Base-by-base conservation (phyloP, 2,329 filamentous ascomycete genomes). In the Diaporthe sp. region DNA sequence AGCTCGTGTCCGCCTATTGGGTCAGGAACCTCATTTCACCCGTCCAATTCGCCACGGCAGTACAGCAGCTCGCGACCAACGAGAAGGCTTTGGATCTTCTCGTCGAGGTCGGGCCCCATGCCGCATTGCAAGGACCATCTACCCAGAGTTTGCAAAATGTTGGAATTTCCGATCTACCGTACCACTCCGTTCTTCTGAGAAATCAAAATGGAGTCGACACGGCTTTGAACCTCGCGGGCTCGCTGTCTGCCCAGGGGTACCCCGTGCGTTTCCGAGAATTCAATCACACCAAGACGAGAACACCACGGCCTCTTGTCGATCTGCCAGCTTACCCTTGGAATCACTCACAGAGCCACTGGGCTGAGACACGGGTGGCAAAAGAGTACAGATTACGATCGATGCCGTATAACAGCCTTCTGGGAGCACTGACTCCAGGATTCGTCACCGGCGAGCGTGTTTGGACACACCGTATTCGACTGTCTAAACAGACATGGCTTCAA, bases 271-370 rank as follows among this genome's bases (percentile, higher is more conserved):
- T 51, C 46, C 46, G 46, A 12, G 25, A 55, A 0, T 28, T 55
- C 25, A 55, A 55, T 4, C 25, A 55, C 25, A 28, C 51, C 10
- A 55, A 57, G 28, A 34, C 25, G 13, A 57, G 53, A 57, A 57
- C 53, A 6, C 53, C 53, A 10, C 53, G 25, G 28, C 53, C 53
- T 17, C 58, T 73, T n/a, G 25, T 51, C 34, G 84, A 83, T 78
- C 78, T 89, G 7, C 87, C 87, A 6, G 79, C 80, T 2, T 89
- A 89, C 76, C 83, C 85, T 7, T 89, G 86, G 86, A 85, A 88
- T 75, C 86, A 88, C 77, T 81, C 82, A 22, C 82, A 81, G 5
- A 79, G 81, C 37, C 84, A 85, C 76, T 87, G 85, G 85, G 80
- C 79, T 25, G 83, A 84, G 75, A 80, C 83, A 0, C 82, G 83